Evolutionary conservation across 306 rosid species (phyloP).

Genomic region (Inga leiocalycina): DNA sequence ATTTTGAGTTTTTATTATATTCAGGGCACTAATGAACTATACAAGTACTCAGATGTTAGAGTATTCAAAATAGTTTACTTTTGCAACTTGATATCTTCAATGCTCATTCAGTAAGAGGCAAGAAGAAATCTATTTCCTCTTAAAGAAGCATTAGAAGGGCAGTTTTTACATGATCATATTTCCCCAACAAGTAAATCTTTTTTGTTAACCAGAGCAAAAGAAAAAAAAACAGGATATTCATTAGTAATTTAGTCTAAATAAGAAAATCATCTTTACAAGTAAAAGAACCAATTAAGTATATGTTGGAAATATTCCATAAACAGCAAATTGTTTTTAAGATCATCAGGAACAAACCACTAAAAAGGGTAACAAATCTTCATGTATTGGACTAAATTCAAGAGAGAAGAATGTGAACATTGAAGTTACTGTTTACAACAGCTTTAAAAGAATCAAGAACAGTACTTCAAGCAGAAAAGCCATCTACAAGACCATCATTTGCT

Average conservation of each 20-base stretch:
- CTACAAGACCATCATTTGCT: constrained; percentile 31
- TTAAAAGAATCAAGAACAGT: constrained; percentile 23
- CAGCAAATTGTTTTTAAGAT: background rate
- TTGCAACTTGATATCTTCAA: constrained; percentile 16
- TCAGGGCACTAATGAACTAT: background rate
- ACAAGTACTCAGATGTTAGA: background rate
- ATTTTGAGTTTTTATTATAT: background rate
- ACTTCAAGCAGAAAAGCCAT: constrained; percentile 22
- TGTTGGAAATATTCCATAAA: background rate
- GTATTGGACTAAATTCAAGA: constrained; percentile 21
- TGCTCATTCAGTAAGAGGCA: constrained; percentile 19
- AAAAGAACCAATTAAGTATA: background rate
- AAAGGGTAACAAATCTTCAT: background rate
- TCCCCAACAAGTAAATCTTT: background rate
- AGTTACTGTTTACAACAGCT: background rate
- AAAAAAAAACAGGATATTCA: background rate
- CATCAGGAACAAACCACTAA: background rate
- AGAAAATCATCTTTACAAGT: background rate
- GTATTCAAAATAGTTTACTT: constrained; percentile 6
- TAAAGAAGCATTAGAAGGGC: background rate
- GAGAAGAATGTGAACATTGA: constrained; percentile 25
- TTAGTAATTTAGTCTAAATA: background rate
- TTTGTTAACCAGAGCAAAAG: background rate
- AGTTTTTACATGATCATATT: background rate
- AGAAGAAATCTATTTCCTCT: constrained; percentile 16